phyloP scores from a whole-genome alignment of 2,329 filamentous ascomycete genomes.

The Xylaria sp. region DNA sequence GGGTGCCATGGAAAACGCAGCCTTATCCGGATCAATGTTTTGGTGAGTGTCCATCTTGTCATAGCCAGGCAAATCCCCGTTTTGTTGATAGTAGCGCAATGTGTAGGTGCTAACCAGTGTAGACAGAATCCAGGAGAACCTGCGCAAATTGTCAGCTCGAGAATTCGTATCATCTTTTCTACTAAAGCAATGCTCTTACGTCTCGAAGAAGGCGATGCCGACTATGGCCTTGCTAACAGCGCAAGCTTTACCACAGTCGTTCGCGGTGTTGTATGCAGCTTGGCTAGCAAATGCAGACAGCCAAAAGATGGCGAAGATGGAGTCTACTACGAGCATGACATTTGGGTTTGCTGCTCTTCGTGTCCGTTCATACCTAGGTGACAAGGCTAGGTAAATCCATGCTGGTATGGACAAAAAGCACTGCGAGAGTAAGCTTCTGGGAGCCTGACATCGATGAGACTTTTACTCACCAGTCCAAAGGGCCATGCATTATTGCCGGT shows the following conservation, averaged over 20 bases:
- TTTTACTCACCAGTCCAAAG: constrained; percentile 68
- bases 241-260: constrained; percentile 67
- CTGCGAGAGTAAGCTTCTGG: constrained; percentile 52
- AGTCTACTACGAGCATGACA: constrained; percentile 69
- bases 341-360: constrained; percentile 71
- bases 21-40: constrained; percentile 76
- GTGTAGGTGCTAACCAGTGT: constrained; percentile 70
- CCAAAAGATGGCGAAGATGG: constrained; percentile 70
- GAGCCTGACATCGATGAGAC: constrained; percentile 20
- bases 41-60: constrained; percentile 58
- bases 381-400: constrained; percentile 73
- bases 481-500: constrained; percentile 71
- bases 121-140: constrained; percentile 65
- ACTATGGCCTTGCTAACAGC: constrained; percentile 72
- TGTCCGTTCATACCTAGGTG: constrained; percentile 71
- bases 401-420: constrained; percentile 73
- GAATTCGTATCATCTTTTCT: neutral
- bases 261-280: constrained; percentile 70
- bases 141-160: constrained; percentile 47
- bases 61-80: constrained; percentile 71
- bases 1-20: constrained; percentile 74
- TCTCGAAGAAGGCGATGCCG: constrained; percentile 70
- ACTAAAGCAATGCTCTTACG: constrained; percentile 57
- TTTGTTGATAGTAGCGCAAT: constrained; percentile 70
- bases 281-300: constrained; percentile 74